These are phyloP conservation scores for Gossypium bickii DNA, from an alignment of 345 rosid species.

Conservation along the genomic window DNA sequence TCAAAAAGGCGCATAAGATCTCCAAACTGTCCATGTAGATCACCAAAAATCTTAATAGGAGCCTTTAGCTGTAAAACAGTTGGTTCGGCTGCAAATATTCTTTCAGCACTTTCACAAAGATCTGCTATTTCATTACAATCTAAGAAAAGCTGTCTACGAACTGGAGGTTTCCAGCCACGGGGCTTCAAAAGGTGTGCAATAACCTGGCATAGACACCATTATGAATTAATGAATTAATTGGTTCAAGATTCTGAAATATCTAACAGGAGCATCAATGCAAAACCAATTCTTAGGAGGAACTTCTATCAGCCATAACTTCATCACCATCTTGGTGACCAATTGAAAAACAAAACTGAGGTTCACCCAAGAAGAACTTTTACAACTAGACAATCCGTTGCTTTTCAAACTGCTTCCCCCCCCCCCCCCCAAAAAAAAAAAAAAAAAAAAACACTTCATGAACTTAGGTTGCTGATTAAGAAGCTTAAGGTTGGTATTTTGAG, in stretches of 20 bases:
- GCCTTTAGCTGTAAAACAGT: constrained; percentile 87
- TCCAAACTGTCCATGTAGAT: constrained; percentile 97
- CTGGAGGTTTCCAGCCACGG: constrained; percentile 99
- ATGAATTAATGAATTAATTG: constrained; percentile 8
- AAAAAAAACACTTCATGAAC: background rate
- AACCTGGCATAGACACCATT: constrained; percentile 41
- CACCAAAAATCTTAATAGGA: constrained; percentile 95
- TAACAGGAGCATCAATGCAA: background rate
- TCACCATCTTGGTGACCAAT: background rate
- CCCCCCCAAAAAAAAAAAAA: too few species aligned
- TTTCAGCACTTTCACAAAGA: constrained; percentile 86
- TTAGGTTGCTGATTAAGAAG: background rate
- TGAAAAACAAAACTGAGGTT: constrained; percentile 3
- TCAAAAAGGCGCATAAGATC: constrained; percentile 99
- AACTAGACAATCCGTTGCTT: background rate
- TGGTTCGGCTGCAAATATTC: constrained; percentile 79
- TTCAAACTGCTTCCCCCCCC: background rate
- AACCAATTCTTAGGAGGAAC: background rate
- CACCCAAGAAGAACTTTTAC: background rate
- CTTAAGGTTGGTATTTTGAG: background rate
- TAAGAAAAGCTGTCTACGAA: constrained; percentile 82
- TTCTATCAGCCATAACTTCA: background rate
- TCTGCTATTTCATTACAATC: constrained; percentile 97
- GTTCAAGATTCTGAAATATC: background rate
- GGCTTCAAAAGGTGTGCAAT: constrained; percentile 85